phyloP scores from a whole-genome alignment of 2,329 filamentous ascomycete genomes.

The Penicillium sp. region DNA sequence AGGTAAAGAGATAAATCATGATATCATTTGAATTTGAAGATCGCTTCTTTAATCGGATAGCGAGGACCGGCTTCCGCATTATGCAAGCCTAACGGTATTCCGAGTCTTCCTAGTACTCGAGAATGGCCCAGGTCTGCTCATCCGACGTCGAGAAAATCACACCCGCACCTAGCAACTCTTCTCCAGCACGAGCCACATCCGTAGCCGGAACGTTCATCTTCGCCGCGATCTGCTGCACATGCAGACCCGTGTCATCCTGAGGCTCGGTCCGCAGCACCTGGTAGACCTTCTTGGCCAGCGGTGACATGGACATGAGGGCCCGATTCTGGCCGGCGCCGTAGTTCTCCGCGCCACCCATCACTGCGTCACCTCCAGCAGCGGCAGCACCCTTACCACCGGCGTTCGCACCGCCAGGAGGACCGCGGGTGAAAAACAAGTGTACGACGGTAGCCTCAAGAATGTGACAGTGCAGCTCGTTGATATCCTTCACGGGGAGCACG shows the following conservation, averaged over 20 bases:
- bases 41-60: constrained; percentile 25
- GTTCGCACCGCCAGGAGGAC: constrained; percentile 54
- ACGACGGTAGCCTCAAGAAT: constrained; percentile 86
- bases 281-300: constrained; percentile 69
- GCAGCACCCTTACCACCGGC: constrained; percentile 48
- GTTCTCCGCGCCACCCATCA: constrained; percentile 40
- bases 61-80: background rate
- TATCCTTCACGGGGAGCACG: constrained; percentile 76
- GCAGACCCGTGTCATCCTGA: constrained; percentile 78
- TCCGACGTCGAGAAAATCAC: constrained; percentile 89
- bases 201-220: constrained; percentile 65
- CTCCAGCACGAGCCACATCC: constrained; percentile 75
- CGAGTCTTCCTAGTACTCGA: constrained; percentile 54
- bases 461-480: constrained; percentile 93
- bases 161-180: constrained; percentile 74
- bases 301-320: constrained; percentile 54
- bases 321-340: constrained; percentile 27
- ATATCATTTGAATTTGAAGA: constrained; percentile 26
- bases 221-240: constrained; percentile 74
- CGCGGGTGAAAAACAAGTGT: constrained; percentile 79
- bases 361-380: constrained; percentile 38
- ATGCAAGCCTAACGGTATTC: background rate
- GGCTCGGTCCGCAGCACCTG: constrained; percentile 66
- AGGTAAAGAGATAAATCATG: constrained; percentile 21
- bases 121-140: constrained; percentile 85